phyloP scores from a whole-genome alignment of 169 alveolate species.

The Eimeria sp. region DNA sequence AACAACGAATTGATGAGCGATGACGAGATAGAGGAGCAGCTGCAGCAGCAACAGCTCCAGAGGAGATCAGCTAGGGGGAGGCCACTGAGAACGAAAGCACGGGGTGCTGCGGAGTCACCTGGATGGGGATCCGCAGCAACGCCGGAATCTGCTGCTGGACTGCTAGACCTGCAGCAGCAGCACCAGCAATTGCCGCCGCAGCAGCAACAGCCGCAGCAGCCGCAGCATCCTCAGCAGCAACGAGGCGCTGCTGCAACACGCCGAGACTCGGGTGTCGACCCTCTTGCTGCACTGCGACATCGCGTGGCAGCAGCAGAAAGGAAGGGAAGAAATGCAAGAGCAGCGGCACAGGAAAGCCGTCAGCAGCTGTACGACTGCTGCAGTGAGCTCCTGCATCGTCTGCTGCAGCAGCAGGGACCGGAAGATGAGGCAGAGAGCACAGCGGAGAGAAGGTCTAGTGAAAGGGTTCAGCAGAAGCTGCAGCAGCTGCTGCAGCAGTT shows the following conservation, averaged over 20 bases:
- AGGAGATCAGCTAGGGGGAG: slow-evolving; percentile 64
- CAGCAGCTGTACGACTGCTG: slow-evolving; percentile 67
- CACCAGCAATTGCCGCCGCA: slow-evolving; percentile 18
- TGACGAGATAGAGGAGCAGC: slow-evolving; percentile 37
- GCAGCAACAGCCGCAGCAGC: slow-evolving; percentile 45
- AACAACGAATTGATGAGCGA: slow-evolving; percentile 56
- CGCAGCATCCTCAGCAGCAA: background rate
- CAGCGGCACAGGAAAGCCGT: slow-evolving; percentile 48
- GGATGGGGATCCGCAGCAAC: slow-evolving; percentile 67
- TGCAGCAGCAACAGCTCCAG: slow-evolving; percentile 62
- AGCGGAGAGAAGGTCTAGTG: slow-evolving; percentile 46
- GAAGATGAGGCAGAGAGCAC: slow-evolving; percentile 47
- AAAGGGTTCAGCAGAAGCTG: slow-evolving; percentile 68
- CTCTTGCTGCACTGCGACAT: slow-evolving; percentile 55
- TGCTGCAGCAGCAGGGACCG: slow-evolving; percentile 68
- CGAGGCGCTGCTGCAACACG: slow-evolving; percentile 54
- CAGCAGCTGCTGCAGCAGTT: slow-evolving; percentile 75
- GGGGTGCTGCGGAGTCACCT: slow-evolving; percentile 53
- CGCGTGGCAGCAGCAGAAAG: slow-evolving; percentile 63
- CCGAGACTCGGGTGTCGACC: slow-evolving; percentile 58
- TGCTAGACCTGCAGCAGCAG: slow-evolving; percentile 60
- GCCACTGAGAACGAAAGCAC: slow-evolving; percentile 5
- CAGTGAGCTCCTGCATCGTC: slow-evolving; percentile 70
- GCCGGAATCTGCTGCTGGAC: slow-evolving; percentile 38
- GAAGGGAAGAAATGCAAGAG: slow-evolving; percentile 44